These are phyloP conservation scores for Craspedostauros australis DNA, from an alignment of 108 stramenopile genomes.

Conservation along the genomic window DNA sequence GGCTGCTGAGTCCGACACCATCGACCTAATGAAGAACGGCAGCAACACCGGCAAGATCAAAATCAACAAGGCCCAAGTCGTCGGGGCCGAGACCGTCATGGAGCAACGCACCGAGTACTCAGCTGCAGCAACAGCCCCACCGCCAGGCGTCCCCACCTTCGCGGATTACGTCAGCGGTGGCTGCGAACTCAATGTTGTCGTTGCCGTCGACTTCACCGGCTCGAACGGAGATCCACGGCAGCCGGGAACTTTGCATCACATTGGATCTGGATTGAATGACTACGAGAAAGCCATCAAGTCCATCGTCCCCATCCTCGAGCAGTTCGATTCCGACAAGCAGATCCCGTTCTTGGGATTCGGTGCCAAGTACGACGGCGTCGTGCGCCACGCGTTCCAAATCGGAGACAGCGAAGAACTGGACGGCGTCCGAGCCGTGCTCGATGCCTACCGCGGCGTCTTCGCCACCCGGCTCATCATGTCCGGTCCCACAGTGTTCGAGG, in stretches of 20 bases:
- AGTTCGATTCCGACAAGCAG: constrained; percentile 74
- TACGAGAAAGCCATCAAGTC: constrained; percentile 65
- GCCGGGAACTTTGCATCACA: constrained; percentile 61
- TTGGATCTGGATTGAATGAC: constrained; percentile 46
- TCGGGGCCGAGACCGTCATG: constrained; percentile 22
- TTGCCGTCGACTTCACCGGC: constrained; percentile 89
- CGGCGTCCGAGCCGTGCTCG: constrained; percentile 72
- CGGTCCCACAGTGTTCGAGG: constrained; percentile 83
- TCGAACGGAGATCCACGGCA: constrained; percentile 81
- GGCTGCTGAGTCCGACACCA: constrained; percentile 3
- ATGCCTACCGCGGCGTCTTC: constrained; percentile 54
- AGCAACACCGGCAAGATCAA: constrained; percentile 20
- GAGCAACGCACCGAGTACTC: constrained; percentile 10
- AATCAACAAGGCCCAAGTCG: constrained; percentile 16
- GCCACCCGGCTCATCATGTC: constrained; percentile 54
- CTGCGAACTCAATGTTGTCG: constrained; percentile 51
- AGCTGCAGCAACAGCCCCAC: constrained; percentile 1
- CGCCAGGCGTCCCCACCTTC: constrained; percentile 41
- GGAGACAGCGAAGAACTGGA: constrained; percentile 44
- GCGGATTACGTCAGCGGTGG: constrained; percentile 52
- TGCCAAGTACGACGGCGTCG: constrained; percentile 76
- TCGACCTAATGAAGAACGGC: constrained; percentile 25
- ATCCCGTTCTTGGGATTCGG: constrained; percentile 88
- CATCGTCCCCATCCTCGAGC: constrained; percentile 50
- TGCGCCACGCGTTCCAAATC: constrained; percentile 72